Percentiles rank a stretch among this genome's conserved stretches.
These are phyloP conservation scores for Bryum argenteum DNA, from an alignment of 225 moss, liverwort and hornwort genomes.

Conservation along the genomic window DNA sequence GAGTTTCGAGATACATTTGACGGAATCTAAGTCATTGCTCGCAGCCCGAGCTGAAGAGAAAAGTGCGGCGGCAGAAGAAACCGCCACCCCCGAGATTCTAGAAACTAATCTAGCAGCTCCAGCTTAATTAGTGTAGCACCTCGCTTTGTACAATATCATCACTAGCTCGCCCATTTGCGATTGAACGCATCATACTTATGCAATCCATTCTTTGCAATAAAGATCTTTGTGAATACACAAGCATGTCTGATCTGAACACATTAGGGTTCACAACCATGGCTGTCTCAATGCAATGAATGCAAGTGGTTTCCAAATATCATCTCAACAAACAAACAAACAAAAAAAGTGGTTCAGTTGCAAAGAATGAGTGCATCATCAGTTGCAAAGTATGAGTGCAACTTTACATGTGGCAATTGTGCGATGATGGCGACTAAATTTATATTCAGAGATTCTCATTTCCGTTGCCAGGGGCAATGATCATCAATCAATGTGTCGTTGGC, in stretches of 20 bases:
- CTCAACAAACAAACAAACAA: too few species aligned
- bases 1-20: conserved; percentile 48
- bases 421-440: too few species aligned
- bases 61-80: neutral
- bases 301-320: too few species aligned
- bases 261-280: too few species aligned
- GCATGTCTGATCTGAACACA: neutral
- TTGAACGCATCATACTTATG: neutral
- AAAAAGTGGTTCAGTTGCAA: too few species aligned
- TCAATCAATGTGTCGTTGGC: neutral
- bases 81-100: conserved; percentile 1
- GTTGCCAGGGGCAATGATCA: conserved; percentile 9
- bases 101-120: neutral
- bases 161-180: neutral
- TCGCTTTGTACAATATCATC: conserved; percentile 18
- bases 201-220: conserved; percentile 19
- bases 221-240: neutral
- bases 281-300: too few species aligned
- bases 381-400: too few species aligned
- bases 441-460: neutral
- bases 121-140: neutral
- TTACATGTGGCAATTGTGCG: too few species aligned
- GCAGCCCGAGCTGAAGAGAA: conserved; percentile 23
- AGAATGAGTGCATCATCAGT: too few species aligned
- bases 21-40: conserved; percentile 39